phyloP scores from a whole-genome alignment of 75 land plant species.

The Picea glauca region DNA sequence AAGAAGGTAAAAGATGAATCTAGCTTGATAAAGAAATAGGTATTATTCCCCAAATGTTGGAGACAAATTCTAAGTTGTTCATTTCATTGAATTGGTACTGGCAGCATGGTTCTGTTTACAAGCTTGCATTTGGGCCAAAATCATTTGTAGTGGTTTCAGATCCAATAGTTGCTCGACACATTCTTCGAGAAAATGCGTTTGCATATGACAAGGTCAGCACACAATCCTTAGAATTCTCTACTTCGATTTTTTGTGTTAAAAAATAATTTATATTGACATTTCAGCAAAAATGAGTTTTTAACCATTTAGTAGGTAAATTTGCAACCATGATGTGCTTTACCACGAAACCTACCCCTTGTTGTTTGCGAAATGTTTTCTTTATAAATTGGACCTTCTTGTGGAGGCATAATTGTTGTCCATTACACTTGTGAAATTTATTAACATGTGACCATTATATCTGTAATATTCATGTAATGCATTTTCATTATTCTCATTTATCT shows the following conservation, averaged over 20 bases:
- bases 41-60: background rate
- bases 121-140: conserved; percentile 99
- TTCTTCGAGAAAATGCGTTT: conserved; percentile 97
- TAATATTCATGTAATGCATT: background rate
- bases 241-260: background rate
- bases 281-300: background rate
- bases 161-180: conserved; percentile 92
- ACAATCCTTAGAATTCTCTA: background rate
- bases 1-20: background rate
- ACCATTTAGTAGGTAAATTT: too few species aligned
- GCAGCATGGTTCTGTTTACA: conserved; percentile 99
- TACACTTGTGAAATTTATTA: background rate
- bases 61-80: background rate
- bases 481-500: background rate
- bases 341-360: too few species aligned
- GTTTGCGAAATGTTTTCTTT: too few species aligned
- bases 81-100: conserved; percentile 6
- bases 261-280: background rate
- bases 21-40: background rate
- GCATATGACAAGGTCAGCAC: conserved; percentile 96
- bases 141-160: conserved; percentile 98
- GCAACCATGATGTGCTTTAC: too few species aligned
- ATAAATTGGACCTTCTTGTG: too few species aligned
- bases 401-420: too few species aligned
- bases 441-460: background rate